phyloP scores from a whole-genome alignment of 208 protist genomes.

The Balamuthia mandrillaris region DNA sequence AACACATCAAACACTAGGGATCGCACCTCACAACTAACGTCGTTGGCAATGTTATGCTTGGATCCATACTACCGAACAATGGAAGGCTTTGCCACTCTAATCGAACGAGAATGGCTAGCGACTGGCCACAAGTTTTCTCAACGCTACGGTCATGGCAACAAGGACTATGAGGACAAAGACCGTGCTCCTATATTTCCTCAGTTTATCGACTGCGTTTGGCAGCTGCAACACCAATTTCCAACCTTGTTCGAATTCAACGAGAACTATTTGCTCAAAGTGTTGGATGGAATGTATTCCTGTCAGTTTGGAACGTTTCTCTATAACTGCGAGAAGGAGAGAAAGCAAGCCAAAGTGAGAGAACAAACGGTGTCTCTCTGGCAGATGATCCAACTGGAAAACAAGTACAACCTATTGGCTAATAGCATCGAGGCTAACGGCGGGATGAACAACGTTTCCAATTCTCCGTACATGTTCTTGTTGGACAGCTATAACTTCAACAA shows the following conservation, averaged over 20 bases:
- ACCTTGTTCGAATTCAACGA: slow-evolving; percentile 89
- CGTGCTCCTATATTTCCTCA: slow-evolving; percentile 88
- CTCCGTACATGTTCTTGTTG: too few relatives aligned
- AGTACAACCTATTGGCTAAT: too few relatives aligned
- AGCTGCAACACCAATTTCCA: slow-evolving; percentile 87
- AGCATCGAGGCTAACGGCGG: too few relatives aligned
- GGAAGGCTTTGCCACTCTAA: slow-evolving; percentile 78
- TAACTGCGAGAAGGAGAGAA: slow-evolving; percentile 38
- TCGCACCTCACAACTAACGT: slow-evolving; percentile 80
- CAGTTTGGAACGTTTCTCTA: slow-evolving; percentile 71
- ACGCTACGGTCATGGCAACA: slow-evolving; percentile 52
- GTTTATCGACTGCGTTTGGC: slow-evolving; percentile 91
- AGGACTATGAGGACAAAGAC: slow-evolving; percentile 25
- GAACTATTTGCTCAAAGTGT: slow-evolving; percentile 76
- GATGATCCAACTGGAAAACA: background rate
- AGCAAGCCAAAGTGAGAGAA: background rate
- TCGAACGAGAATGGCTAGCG: slow-evolving; percentile 91
- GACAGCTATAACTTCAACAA: too few relatives aligned
- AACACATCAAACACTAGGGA: slow-evolving; percentile 82
- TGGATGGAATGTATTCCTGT: slow-evolving; percentile 79
- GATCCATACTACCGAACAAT: slow-evolving; percentile 93
- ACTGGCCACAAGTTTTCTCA: slow-evolving; percentile 93
- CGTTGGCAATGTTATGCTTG: slow-evolving; percentile 81
- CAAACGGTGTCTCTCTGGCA: slow-evolving; percentile 29
- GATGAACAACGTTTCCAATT: too few relatives aligned